A percentile compares a stretch with the other conserved stretches of the same genome.
Evolutionary conservation across 2,329 filamentous ascomycete species (phyloP).

Genomic region (Simplicillium aogashimaense): DNA sequence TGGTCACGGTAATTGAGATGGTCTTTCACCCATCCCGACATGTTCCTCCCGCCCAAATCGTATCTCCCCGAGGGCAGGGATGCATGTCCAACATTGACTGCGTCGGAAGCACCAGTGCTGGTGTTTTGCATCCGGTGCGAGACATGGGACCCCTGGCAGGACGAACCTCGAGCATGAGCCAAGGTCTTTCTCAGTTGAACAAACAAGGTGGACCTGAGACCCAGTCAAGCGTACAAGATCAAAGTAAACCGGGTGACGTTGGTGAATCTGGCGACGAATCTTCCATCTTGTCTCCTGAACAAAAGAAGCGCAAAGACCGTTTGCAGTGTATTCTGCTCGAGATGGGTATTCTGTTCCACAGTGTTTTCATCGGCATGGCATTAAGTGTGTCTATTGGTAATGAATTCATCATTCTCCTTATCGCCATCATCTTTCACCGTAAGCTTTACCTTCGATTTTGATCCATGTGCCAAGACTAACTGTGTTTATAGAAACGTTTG

Average conservation of each 20-base stretch:
- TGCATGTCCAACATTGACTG: slow-evolving; percentile 9
- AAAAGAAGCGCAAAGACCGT: slow-evolving; percentile 53
- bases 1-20: slow-evolving; percentile 77
- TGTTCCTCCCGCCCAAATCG: slow-evolving; percentile 10
- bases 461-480: slow-evolving; percentile 3
- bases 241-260: slow-evolving; percentile 9
- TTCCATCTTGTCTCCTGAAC: slow-evolving; percentile 31
- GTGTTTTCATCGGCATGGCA: slow-evolving; percentile 77
- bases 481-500: slow-evolving; percentile 27
- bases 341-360: slow-evolving; percentile 55
- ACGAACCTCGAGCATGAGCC: slow-evolving; percentile 22
- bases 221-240: neutral
- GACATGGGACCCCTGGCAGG: slow-evolving; percentile 23
- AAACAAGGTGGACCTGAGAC: slow-evolving; percentile 8
- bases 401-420: slow-evolving; percentile 66
- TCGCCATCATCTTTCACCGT: slow-evolving; percentile 70
- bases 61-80: slow-evolving; percentile 6
- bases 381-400: slow-evolving; percentile 68
- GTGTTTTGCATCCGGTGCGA: slow-evolving; percentile 15
- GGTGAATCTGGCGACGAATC: slow-evolving; percentile 2
- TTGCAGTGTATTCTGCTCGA: slow-evolving; percentile 71
- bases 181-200: slow-evolving; percentile 18
- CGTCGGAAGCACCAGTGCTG: neutral
- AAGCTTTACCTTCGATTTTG: slow-evolving; percentile 6
- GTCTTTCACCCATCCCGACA: slow-evolving; percentile 37